phyloP scores from a whole-genome alignment of 306 rosid genomes.

The Vachellia collinsii region DNA sequence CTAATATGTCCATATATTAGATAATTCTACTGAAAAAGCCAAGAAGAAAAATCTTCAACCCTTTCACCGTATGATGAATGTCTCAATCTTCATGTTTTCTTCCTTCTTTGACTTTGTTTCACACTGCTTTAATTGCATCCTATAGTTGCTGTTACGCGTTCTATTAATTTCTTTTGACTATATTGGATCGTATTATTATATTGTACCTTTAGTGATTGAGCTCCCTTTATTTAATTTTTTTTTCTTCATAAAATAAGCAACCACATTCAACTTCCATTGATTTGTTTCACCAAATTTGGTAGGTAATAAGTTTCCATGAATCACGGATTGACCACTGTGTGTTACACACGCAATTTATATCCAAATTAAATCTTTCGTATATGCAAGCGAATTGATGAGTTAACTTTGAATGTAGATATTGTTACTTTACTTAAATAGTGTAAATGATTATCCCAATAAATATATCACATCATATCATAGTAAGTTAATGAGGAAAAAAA shows the following conservation, averaged over 20 bases:
- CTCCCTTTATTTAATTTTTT: neutral
- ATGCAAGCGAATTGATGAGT: neutral
- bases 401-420: too few relatives aligned
- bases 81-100: neutral
- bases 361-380: too few relatives aligned
- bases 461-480: neutral
- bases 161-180: neutral
- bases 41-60: too few relatives aligned
- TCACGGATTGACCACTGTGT: neutral
- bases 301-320: neutral
- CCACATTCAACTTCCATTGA: neutral
- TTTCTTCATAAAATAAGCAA: neutral
- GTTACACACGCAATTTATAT: neutral
- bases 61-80: too few relatives aligned
- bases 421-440: neutral
- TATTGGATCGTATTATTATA: neutral
- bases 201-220: neutral
- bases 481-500: neutral
- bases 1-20: too few relatives aligned
- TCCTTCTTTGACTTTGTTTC: neutral
- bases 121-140: neutral
- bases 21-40: too few relatives aligned
- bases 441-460: too few relatives aligned
- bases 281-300: neutral
- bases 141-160: neutral